A percentile compares a stretch with the other conserved stretches of the same genome.
These are phyloP conservation scores for Suillus plorans DNA, from an alignment of 768 basidiomycete species.

Conservation along the genomic window DNA sequence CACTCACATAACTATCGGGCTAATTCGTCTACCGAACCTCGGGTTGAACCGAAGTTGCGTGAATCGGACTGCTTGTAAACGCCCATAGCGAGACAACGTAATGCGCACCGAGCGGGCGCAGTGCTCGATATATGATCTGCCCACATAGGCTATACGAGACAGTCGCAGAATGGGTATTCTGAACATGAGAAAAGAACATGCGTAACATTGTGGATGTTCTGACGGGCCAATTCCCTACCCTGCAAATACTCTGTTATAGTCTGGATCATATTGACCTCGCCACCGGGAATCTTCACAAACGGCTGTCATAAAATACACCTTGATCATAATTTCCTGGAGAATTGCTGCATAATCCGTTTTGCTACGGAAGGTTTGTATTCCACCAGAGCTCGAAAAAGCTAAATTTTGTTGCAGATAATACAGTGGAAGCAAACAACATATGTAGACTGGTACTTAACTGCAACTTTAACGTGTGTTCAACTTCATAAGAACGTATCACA, in stretches of 20 bases:
- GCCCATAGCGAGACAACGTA: constrained; percentile 30
- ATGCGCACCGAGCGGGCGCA: constrained; percentile 22
- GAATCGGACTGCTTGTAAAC: constrained; percentile 36
- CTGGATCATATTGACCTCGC: not conserved
- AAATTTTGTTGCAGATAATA: not conserved
- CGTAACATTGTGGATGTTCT: not conserved
- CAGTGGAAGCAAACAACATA: not conserved
- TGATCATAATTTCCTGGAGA: not conserved
- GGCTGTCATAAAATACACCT: not conserved
- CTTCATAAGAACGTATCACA: not conserved
- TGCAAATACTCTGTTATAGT: not conserved
- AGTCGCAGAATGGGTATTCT: not conserved
- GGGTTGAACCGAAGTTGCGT: constrained; percentile 38
- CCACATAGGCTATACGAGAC: not conserved
- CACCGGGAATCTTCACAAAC: not conserved
- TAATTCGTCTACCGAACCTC: constrained; percentile 40
- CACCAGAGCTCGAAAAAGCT: not conserved
- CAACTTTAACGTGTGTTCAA: not conserved
- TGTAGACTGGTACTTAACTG: not conserved
- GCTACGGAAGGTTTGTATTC: not conserved
- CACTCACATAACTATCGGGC: constrained; percentile 23
- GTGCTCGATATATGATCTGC: not conserved
- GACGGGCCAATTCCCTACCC: not conserved
- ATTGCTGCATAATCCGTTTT: not conserved
- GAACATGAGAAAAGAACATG: not conserved